phyloP scores from a whole-genome alignment of 257 asterid species.

The Nicotiana noctiflora region DNA sequence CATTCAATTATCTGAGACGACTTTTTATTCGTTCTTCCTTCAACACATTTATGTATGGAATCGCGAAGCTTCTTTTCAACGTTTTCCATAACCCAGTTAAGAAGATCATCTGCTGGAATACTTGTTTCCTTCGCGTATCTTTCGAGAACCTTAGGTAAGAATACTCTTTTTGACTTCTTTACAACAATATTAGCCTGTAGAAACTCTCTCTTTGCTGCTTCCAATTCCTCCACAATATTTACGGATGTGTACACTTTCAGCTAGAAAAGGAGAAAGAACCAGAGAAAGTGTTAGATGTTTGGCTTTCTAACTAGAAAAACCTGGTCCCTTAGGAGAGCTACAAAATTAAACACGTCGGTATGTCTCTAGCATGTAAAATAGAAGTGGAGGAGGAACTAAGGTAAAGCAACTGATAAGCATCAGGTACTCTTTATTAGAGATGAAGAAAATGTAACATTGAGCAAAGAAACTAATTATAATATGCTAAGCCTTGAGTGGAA shows the following conservation, averaged over 20 bases:
- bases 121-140: conserved; percentile 45
- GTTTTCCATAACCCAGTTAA: conserved; percentile 37
- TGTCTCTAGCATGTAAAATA: neutral
- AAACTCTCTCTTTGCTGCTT: conserved; percentile 47
- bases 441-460: neutral
- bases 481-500: neutral
- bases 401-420: neutral
- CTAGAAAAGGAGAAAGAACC: conserved; percentile 18
- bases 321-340: neutral
- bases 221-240: conserved; percentile 38
- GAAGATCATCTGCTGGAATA: conserved; percentile 34
- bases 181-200: conserved; percentile 41
- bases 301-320: neutral
- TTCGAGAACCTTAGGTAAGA: conserved; percentile 40
- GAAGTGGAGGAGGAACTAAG: too few relatives aligned
- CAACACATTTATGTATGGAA: conserved; percentile 35
- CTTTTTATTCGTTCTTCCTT: conserved; percentile 21
- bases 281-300: neutral
- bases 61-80: conserved; percentile 41
- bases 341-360: neutral
- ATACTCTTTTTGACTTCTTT: conserved; percentile 40
- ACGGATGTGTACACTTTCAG: conserved; percentile 47
- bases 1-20: conserved; percentile 43
- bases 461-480: neutral
- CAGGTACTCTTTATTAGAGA: neutral